phyloP scores from a whole-genome alignment of 805 yeast genomes.

The Clavispora carvajalis region DNA sequence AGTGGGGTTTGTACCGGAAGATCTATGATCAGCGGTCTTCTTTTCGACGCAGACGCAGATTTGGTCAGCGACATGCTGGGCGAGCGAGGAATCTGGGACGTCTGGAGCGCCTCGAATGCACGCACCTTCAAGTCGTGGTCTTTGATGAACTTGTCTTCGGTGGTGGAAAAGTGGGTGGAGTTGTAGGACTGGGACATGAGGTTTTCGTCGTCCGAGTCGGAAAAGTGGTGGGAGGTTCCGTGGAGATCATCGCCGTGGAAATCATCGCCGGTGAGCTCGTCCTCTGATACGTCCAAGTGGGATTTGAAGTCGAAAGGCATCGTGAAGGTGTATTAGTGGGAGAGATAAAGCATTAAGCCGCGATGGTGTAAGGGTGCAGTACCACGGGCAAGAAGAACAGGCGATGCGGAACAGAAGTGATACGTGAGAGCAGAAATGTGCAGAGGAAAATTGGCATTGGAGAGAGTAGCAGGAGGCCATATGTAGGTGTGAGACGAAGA shows the following conservation, averaged over 20 bases:
- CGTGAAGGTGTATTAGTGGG: background rate
- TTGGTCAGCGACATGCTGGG: conserved; percentile 25
- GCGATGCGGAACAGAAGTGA: no score
- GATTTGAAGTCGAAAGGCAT: background rate
- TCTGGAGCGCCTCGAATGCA: conserved; percentile 47
- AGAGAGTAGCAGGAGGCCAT: no score
- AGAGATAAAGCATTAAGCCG: no score
- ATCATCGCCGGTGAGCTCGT: conserved; percentile 4
- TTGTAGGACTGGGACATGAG: conserved; percentile 25
- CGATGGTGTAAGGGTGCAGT: no score
- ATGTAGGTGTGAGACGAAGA: no score
- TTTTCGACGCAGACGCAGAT: conserved; percentile 8
- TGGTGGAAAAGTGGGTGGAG: conserved; percentile 57
- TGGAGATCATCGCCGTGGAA: conserved; percentile 5
- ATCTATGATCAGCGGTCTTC: conserved; percentile 37
- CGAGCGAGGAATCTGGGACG: conserved; percentile 25
- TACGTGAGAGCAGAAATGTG: no score
- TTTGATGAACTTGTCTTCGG: conserved; percentile 58
- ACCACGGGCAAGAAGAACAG: no score
- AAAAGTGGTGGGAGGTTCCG: conserved; percentile 9
- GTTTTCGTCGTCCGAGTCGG: conserved; percentile 24
- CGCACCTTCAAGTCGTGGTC: conserved; percentile 64
- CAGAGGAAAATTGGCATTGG: no score
- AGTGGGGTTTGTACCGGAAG: conserved; percentile 20
- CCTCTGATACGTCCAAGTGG: conserved; percentile 5